Conservation (phyloP, 129 eudicot species). For the Flaveria trinervia region DNA sequence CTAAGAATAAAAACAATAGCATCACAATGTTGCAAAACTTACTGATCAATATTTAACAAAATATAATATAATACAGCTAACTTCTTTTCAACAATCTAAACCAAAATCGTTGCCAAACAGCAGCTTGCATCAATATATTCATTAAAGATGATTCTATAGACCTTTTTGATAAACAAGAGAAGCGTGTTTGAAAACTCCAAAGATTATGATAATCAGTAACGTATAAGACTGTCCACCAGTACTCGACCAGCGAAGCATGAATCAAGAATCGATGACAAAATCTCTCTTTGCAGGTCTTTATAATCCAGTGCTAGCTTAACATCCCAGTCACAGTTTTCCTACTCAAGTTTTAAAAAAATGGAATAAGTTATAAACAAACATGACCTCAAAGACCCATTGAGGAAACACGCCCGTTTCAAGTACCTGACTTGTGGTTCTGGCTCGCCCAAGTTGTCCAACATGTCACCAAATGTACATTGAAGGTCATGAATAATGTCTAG, state of each 20-base stretch:
- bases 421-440: conserved; percentile 55
- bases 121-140: not conserved
- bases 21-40: not conserved
- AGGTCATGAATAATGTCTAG: conserved; percentile 62
- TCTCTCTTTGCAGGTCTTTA: conserved; percentile 57
- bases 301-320: conserved; percentile 69
- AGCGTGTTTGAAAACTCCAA: not conserved
- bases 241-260: conserved; percentile 53
- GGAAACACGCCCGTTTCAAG: not conserved
- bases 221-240: conserved; percentile 35
- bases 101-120: not conserved
- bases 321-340: conserved; percentile 68
- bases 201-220: not conserved
- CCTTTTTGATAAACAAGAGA: not conserved
- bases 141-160: not conserved
- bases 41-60: not conserved
- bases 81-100: conserved; percentile 3
- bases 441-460: conserved; percentile 58
- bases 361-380: not conserved
- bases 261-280: conserved; percentile 58
- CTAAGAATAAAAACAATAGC: not conserved
- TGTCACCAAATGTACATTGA: conserved; percentile 53
- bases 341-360: not conserved
- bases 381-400: not conserved
- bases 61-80: not conserved